These are phyloP conservation scores for Wickerhamomyces sp. DNA, from an alignment of 1,139 yeast species.

Conservation along the genomic window DNA sequence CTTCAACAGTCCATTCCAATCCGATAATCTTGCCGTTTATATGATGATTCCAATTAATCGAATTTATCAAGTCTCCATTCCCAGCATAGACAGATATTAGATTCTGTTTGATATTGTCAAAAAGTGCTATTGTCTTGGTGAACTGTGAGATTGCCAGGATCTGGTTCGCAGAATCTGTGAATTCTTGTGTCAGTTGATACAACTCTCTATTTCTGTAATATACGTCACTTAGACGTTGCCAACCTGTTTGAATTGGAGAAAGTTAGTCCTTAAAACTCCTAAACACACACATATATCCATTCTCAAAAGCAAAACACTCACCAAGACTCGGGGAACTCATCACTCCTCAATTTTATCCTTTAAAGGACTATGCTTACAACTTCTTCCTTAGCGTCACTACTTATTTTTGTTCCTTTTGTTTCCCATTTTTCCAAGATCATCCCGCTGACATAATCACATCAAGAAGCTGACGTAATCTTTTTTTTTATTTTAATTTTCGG, in stretches of 20 bases:
- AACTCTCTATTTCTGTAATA: slow-evolving; percentile 49
- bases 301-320: slow-evolving; percentile 3
- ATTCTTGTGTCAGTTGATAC: slow-evolving; percentile 27
- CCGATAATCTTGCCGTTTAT: slow-evolving; percentile 52
- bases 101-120: slow-evolving; percentile 7
- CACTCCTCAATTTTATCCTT: no score
- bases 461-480: no score
- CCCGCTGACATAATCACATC: no score
- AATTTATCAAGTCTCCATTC: slow-evolving; percentile 15
- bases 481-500: no score
- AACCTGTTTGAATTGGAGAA: slow-evolving; percentile 11
- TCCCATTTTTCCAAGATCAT: no score
- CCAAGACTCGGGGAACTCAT: slow-evolving; percentile 12
- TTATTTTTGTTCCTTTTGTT: no score
- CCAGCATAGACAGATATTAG: slow-evolving; percentile 17
- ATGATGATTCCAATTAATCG: slow-evolving; percentile 27
- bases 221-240: slow-evolving; percentile 36
- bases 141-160: slow-evolving; percentile 14
- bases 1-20: slow-evolving; percentile 50
- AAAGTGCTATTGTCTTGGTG: slow-evolving; percentile 22
- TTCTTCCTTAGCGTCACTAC: no score
- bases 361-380: no score
- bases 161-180: slow-evolving; percentile 7
- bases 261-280: slow-evolving; percentile 3
- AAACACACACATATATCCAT: neutral